Conservation (phyloP, 805 yeast genomes). For the Metschnikowia bowlesiae region DNA sequence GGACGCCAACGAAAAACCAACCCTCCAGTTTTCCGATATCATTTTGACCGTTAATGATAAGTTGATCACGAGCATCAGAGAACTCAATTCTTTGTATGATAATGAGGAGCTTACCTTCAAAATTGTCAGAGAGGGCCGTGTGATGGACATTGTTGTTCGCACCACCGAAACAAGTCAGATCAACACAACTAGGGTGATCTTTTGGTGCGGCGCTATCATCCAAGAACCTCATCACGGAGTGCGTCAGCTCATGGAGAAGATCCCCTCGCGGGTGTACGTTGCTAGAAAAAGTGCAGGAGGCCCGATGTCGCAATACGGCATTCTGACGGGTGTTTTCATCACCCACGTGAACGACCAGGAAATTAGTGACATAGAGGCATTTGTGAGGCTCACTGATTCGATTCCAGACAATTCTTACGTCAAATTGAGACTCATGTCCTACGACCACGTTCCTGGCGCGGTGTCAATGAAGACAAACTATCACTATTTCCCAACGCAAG, state of each 20-base stretch:
- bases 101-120: conserved; percentile 48
- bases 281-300: conserved; percentile 74
- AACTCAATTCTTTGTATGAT: conserved; percentile 50
- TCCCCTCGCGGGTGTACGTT: conserved; percentile 83
- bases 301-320: conserved; percentile 79
- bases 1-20: conserved; percentile 24
- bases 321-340: conserved; percentile 75
- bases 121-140: conserved; percentile 67
- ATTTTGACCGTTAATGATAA: conserved; percentile 64
- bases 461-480: conserved; percentile 80
- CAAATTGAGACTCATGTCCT: conserved; percentile 74
- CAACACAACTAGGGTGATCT: conserved; percentile 61
- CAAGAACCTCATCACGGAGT: conserved; percentile 94
- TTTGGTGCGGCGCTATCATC: conserved; percentile 79
- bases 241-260: conserved; percentile 68
- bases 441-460: conserved; percentile 84
- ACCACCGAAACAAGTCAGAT: conserved; percentile 56
- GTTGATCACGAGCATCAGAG: conserved; percentile 62
- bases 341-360: conserved; percentile 81
- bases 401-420: conserved; percentile 80
- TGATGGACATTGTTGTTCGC: conserved; percentile 56
- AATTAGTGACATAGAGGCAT: conserved; percentile 66
- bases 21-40: conserved; percentile 66
- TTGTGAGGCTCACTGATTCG: conserved; percentile 58
- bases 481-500: conserved; percentile 80